A percentile compares a stretch with the other conserved stretches of the same genome.
phyloP scores from a whole-genome alignment of 805 yeast genomes.

The Pachysolen tannophilus region DNA sequence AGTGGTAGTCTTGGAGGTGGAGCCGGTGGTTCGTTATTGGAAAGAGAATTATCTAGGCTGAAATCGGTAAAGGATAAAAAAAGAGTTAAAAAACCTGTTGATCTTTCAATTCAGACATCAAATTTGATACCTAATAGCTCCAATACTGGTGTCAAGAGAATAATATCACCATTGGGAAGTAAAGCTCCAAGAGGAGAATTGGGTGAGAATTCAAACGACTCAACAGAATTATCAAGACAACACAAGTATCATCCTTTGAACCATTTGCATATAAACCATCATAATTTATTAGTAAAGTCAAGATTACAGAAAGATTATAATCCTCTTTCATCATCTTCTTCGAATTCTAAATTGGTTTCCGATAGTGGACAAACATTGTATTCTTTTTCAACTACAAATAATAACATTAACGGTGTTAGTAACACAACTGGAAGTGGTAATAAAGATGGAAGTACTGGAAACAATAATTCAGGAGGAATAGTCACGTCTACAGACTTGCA shows the following conservation, averaged over 20 bases:
- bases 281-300: constrained; percentile 15
- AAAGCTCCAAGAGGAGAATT: constrained; percentile 3
- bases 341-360: constrained; percentile 25
- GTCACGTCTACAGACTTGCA: constrained; percentile 20
- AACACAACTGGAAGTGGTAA: too few species aligned
- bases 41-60: constrained; percentile 3
- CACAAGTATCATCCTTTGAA: constrained; percentile 5
- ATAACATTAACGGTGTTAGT: too few species aligned
- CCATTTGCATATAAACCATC: constrained; percentile 21
- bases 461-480: constrained; percentile 17
- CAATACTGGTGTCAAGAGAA: constrained; percentile 15
- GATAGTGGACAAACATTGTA: constrained; percentile 26
- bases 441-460: too few species aligned
- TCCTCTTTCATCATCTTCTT: constrained; percentile 26
- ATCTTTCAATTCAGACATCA: constrained; percentile 19
- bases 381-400: constrained; percentile 24
- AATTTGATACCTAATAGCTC: constrained; percentile 10
- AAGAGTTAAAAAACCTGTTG: constrained; percentile 18
- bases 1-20: neutral
- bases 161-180: neutral
- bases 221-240: constrained; percentile 2
- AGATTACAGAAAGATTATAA: constrained; percentile 20
- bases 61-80: constrained; percentile 8
- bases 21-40: neutral
- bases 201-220: constrained; percentile 2